Evolutionary conservation across 805 yeast species (phyloP), one percentile per base, ranked within the genome.

Genomic region (Myxozyma lipomycoides): DNA sequence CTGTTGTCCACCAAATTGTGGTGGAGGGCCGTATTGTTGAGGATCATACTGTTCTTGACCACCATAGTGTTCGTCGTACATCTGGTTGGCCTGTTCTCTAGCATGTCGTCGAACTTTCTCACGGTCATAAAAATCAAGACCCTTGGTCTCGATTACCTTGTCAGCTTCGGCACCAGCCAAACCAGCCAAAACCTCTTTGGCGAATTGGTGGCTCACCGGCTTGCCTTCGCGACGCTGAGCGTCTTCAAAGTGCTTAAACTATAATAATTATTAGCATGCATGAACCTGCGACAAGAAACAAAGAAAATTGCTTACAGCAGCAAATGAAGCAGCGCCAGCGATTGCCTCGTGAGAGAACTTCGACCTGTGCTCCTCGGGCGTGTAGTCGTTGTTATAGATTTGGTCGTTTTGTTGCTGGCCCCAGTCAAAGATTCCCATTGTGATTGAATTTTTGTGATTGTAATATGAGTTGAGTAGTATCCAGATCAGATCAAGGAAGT

Each of bases 111-210:
- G 51, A 26, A 60, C 60, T 40, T 43, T 25, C 36, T 61, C 62
- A 12, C 55, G 43, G 51, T 62, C 64, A 36, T 59, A 56, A 48
- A 58, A 61, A 52, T 62, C 58, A 22, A 62, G 58, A 19, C 64
- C 66, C 57, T 62, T 62, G 48, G 65, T 60, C 49, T 63, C 66
- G 46, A 62, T 52, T 36, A 61, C 56, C 61, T 63, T 63, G 58
- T 63, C 66, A 50, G 60, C 66, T 46, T 63, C 66, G 40, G 62
- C 63, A 26, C 55, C 66, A 24, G 63, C 66, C 44, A 63, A 18
- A 3, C 64, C 65, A 19, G 62, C 62, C 22, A 63, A 51, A 21
- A 53, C 45, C 46, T 63, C 66, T 55, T 63, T 63, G 43, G 65
- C 65, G 44, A 63, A 61, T 10, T 46, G 48, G 52, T 63, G 66